A percentile compares a stretch with the other conserved stretches of the same genome.
Conservation (phyloP, 1,284 basidiomycete genomes). For the Prillingera fragicola region DNA sequence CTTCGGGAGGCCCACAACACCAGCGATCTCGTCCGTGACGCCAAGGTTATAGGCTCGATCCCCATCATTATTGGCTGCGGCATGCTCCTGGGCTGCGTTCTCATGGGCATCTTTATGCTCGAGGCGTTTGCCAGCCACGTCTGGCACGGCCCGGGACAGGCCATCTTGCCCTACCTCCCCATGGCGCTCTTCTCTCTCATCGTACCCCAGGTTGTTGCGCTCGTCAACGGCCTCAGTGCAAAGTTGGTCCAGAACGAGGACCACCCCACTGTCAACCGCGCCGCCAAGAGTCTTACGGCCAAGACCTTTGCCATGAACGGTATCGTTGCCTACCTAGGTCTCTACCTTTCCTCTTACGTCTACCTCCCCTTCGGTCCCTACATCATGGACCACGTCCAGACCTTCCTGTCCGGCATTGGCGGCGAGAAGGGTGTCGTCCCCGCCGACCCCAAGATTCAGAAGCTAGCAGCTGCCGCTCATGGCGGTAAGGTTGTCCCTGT, state of each 20-base stretch:
- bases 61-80: constrained; percentile 77
- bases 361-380: constrained; percentile 86
- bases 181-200: constrained; percentile 76
- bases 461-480: no score
- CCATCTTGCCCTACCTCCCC: constrained; percentile 71
- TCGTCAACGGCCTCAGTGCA: constrained; percentile 67
- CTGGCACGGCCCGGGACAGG: constrained; percentile 78
- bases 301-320: constrained; percentile 69
- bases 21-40: constrained; percentile 51
- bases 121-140: constrained; percentile 80
- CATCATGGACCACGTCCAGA: constrained; percentile 61
- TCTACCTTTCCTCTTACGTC: constrained; percentile 54
- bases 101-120: constrained; percentile 75
- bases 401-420: constrained; percentile 41
- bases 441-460: neutral
- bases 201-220: constrained; percentile 74
- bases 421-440: constrained; percentile 9
- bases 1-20: constrained; percentile 14
- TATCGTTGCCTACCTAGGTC: constrained; percentile 69
- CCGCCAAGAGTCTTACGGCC: constrained; percentile 74
- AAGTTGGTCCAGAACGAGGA: constrained; percentile 85
- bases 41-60: constrained; percentile 65
- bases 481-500: no score
- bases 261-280: constrained; percentile 70
- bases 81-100: constrained; percentile 60